Base-by-base conservation (phyloP, 495 filamentous ascomycete species). In the Penicillium nucicola region DNA sequence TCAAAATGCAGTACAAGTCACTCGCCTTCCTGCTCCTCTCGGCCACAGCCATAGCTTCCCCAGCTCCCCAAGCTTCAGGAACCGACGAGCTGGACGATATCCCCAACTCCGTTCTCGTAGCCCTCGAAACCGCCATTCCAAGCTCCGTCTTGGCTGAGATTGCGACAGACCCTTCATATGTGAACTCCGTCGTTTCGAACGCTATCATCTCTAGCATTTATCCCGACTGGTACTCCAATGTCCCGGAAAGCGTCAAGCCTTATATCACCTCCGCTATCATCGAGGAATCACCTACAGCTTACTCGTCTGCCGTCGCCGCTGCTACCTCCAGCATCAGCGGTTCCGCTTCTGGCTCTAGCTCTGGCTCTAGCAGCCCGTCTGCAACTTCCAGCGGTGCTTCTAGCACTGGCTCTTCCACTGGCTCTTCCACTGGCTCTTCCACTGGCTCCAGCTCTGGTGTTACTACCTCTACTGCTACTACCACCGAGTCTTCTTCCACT, bases 1-100 rank as follows among this genome's bases (percentile, higher is more conserved):
- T 31, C 55, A 59, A 7, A 9, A 65, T 65, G 61, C 61, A 65
- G 41, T 62, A 55, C 61, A 62, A 55, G 34, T 41, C 50, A 5
- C 42, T 65, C 23, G 37, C 48, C 9, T 35, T 52, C 23, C 31
- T 62, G 14, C 45, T 65, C 22, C 52, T 62, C 31, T 53, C 58
- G 32, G 48, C 47, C 10, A 48, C 48, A 22, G 55, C 50, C 9
- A 9, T 65, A 12, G 58, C 60, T 22, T 50, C 53, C 34, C 61
- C 58, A 25, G 47, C 58, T 15, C 19, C 18, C 45, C 25, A 36
- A 47, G 10, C 23, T 19, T 23, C 5, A 43, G 45, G n/a, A 22
- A 38, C 28, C 15, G 32, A 32, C 22, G 43, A 51, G 42, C 14
- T 20, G 20, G 37, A 48, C 22, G 28, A 36, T 0, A 45, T 61